Evolutionary conservation across 805 yeast species (phyloP).

Genomic region (Metschnikowia kunwiensis): DNA sequence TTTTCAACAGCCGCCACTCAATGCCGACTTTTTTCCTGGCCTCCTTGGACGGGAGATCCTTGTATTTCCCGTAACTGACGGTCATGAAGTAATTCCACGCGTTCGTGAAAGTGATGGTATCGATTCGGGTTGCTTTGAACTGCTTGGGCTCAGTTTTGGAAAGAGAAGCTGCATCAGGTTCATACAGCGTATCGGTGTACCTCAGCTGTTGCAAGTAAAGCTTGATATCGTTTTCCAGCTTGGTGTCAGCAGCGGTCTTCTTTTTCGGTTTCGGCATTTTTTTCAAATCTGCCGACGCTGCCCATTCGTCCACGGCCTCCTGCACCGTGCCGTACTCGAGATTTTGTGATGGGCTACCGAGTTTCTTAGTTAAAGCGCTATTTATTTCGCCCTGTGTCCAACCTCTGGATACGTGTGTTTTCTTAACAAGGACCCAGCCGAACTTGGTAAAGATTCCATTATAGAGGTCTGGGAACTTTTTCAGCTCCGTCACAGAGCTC

Average conservation of each 20-base stretch:
- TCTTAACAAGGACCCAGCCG: constrained; percentile 26
- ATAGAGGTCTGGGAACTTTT: constrained; percentile 14
- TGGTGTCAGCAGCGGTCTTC: constrained; percentile 12
- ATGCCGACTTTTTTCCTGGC: constrained; percentile 16
- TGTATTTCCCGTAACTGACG: constrained; percentile 17
- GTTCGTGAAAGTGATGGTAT: constrained; percentile 26
- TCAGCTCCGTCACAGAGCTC: constrained; percentile 10
- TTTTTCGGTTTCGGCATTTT: constrained; percentile 16
- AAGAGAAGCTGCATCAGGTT: too few relatives aligned
- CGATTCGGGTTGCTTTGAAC: constrained; percentile 1
- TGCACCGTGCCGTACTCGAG: constrained; percentile 9
- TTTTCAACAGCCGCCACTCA: constrained; percentile 26
- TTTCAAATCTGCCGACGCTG: constrained; percentile 8
- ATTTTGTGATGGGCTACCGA: constrained; percentile 1
- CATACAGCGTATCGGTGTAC: constrained; percentile 2
- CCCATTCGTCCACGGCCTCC: constrained; percentile 19
- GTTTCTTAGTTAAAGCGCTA: constrained; percentile 4
- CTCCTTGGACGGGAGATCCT: constrained; percentile 15
- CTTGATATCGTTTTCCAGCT: constrained; percentile 18
- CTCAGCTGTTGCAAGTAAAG: constrained; percentile 24
- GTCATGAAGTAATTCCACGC: constrained; percentile 38
- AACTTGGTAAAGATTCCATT: constrained; percentile 18
- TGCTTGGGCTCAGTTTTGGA: constrained; percentile 5
- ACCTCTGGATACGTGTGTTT: constrained; percentile 16
- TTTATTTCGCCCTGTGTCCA: constrained; percentile 21